Conservation (phyloP, 2,329 filamentous ascomycete genomes). For the Trichoderma sp. region DNA sequence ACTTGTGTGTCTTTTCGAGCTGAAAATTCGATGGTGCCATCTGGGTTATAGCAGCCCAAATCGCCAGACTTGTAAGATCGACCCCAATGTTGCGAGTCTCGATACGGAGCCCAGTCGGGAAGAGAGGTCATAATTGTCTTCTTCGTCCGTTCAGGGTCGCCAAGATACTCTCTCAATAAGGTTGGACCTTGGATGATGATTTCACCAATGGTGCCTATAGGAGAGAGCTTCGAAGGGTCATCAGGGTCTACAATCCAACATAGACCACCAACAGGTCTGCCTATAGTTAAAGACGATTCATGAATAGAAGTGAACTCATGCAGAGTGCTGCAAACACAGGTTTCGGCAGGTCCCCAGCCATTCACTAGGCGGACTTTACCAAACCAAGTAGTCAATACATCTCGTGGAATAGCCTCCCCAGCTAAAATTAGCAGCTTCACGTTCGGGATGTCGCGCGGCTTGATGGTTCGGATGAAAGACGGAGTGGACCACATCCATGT, state of each 20-base stretch:
- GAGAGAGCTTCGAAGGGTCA: background rate
- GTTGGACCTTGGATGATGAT: constrained; percentile 14
- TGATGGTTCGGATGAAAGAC: background rate
- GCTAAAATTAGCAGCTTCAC: background rate
- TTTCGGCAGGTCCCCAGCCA: constrained; percentile 8
- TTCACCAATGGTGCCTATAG: constrained; percentile 9
- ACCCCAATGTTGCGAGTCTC: background rate
- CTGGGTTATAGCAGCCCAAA: constrained; percentile 5
- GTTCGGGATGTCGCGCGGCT: background rate
- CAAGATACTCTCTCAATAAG: background rate
- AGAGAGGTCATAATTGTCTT: constrained; percentile 7
- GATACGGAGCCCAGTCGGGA: constrained; percentile 2
- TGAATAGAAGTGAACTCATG: background rate
- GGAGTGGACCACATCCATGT: constrained; percentile 8
- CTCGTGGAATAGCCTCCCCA: constrained; percentile 4
- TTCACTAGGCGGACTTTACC: constrained; percentile 4
- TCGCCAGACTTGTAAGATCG: constrained; percentile 7
- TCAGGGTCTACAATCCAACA: constrained; percentile 19
- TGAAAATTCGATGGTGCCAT: constrained; percentile 1
- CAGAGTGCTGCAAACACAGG: constrained; percentile 10
- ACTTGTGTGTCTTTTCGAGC: constrained; percentile 11
- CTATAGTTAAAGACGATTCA: constrained; percentile 9
- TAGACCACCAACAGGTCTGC: constrained; percentile 2
- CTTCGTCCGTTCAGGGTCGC: background rate
- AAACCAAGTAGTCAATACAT: background rate